Conservation (phyloP, 2,329 filamentous ascomycete species). For the Daldinia eschscholtzii region DNA sequence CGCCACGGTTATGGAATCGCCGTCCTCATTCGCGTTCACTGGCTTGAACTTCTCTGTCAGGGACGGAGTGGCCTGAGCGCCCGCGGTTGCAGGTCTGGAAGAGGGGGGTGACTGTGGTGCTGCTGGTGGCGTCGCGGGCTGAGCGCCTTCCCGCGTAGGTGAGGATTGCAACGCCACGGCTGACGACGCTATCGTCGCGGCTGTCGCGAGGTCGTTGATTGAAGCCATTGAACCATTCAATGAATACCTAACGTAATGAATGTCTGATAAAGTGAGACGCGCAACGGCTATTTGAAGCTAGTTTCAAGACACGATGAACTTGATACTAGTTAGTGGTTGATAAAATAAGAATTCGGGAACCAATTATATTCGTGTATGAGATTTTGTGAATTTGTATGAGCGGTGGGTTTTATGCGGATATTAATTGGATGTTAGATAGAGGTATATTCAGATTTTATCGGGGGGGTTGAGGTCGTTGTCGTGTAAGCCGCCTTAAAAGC, state of each 20-base stretch:
- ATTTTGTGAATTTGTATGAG: slow-evolving; percentile 20
- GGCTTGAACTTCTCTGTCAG: background rate
- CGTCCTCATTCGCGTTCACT: slow-evolving; percentile 22
- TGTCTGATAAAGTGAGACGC: background rate
- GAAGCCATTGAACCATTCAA: slow-evolving; percentile 55
- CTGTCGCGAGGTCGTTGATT: slow-evolving; percentile 64
- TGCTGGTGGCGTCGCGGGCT: slow-evolving; percentile 23
- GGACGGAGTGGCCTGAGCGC: slow-evolving; percentile 5
- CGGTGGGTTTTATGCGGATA: slow-evolving; percentile 16
- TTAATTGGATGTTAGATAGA: slow-evolving; percentile 39
- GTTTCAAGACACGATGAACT: slow-evolving; percentile 19
- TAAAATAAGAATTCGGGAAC: slow-evolving; percentile 15
- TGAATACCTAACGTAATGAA: background rate
- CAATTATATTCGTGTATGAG: slow-evolving; percentile 16
- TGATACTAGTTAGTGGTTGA: slow-evolving; percentile 18
- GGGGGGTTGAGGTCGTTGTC: slow-evolving; percentile 13
- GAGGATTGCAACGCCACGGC: slow-evolving; percentile 49
- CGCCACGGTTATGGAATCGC: slow-evolving; percentile 37
- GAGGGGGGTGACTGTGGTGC: slow-evolving; percentile 29
- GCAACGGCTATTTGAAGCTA: background rate
- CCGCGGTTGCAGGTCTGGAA: slow-evolving; percentile 14
- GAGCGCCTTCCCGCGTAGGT: slow-evolving; percentile 34
- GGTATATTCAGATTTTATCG: slow-evolving; percentile 1
- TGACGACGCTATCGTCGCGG: slow-evolving; percentile 61
- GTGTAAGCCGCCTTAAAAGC: background rate